Base-by-base conservation (phyloP, 257 asterid species). In the Paraleonurus japonicus region DNA sequence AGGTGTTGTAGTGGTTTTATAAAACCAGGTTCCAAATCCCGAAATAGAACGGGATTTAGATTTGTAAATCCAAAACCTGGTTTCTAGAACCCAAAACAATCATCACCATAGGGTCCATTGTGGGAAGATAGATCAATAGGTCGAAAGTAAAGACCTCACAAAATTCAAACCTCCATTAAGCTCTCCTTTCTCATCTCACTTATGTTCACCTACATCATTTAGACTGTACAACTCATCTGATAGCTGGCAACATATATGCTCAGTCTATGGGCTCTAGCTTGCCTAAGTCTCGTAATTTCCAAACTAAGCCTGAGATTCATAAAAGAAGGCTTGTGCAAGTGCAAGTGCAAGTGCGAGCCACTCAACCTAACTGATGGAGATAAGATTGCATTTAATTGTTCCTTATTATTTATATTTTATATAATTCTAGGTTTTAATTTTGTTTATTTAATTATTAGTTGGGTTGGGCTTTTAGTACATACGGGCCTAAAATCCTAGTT, bases 71-170 rank as follows among this genome's bases (percentile, higher is more conserved):
- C 41, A 33, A 33, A 5, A 5, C 7, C 7, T 7, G 10, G 11
- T 7, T 33, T 33, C 7, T 33, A 35, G 22, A n/a, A 30, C 35
- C 35, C 35, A 30, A 30, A 30, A 30, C 35, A 30, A 30, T 1
- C 35, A 30, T 30, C 35, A 30, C 35, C 35, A 5, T 30, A 30
- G 35, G 41, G 27, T 60, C 62, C 39, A 39, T 2, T 15, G 20
- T n/a, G 30, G 65, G 41, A 39, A 17, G 59, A 69, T 69, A 55
- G 55, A 17, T 57, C 60, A 70, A 50, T 27, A 58, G 41, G 47
- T 69, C 45, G 28, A 57, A 57, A 57, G 28, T 8, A 24, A 39
- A 24, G 39, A 32, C 1, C 22, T 10, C 45, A 16, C 22, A 59
- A 15, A 41, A 11, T 4, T 47, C 60, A 66, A 26, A 3, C 35